Percentiles rank a stretch among this genome's conserved stretches.
phyloP scores from a whole-genome alignment of 176 grass and related monocot species.

The Urochloa ruziziensis region DNA sequence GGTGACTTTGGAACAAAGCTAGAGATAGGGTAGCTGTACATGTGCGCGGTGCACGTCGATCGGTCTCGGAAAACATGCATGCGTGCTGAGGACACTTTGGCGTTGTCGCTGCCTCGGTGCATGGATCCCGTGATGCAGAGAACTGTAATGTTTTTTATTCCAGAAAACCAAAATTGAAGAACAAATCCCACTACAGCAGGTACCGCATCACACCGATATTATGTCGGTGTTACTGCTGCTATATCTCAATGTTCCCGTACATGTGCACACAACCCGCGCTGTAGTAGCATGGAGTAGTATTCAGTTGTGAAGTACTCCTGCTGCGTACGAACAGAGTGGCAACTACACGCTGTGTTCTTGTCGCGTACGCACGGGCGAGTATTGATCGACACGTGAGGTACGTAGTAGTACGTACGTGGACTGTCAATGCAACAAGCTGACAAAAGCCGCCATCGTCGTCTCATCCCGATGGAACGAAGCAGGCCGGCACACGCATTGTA shows the following conservation, averaged over 20 bases:
- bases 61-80: conserved; percentile 20
- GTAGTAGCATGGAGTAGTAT: no score
- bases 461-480: background rate
- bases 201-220: background rate
- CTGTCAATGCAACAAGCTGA: background rate
- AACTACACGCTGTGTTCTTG: background rate
- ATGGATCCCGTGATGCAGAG: background rate
- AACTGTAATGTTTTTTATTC: no score
- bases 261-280: background rate
- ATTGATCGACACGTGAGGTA: background rate
- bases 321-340: background rate
- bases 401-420: background rate
- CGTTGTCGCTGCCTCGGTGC: background rate
- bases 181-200: background rate
- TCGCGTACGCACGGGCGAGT: background rate
- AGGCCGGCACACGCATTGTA: background rate
- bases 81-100: conserved; percentile 2
- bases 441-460: background rate
- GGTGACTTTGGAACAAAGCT: conserved; percentile 19
- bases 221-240: background rate
- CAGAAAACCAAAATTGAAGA: background rate
- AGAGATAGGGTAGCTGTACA: background rate
- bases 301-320: background rate
- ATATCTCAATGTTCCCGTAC: no score
- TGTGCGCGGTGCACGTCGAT: background rate